phyloP scores from a whole-genome alignment of 805 yeast genomes.

The Limtongozyma cylindracea region DNA sequence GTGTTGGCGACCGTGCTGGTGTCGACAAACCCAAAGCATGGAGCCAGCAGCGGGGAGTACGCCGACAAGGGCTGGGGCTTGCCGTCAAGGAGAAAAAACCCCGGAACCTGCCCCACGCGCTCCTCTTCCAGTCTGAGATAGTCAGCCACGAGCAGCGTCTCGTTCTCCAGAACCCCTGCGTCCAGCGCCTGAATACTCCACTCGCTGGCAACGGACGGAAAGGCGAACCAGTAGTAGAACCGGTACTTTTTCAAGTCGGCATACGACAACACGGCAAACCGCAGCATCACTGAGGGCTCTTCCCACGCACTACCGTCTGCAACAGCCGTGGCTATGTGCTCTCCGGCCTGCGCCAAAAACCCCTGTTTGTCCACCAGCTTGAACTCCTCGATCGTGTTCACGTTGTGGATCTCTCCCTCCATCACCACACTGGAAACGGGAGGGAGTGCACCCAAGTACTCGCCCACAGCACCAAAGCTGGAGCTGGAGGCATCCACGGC shows the following conservation, averaged over 20 bases:
- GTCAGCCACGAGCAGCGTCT: constrained; percentile 1
- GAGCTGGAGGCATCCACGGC: constrained; percentile 9
- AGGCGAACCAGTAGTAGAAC: constrained; percentile 77
- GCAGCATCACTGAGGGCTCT: constrained; percentile 6
- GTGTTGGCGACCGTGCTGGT: constrained; percentile 5
- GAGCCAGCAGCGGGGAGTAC: neutral
- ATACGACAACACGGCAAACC: constrained; percentile 25
- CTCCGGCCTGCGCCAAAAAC: constrained; percentile 19
- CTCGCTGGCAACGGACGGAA: constrained; percentile 32
- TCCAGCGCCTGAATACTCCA: constrained; percentile 11
- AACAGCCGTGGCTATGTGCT: constrained; percentile 2
- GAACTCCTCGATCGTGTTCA: constrained; percentile 75
- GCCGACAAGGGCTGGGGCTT: neutral
- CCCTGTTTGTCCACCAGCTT: constrained; percentile 36
- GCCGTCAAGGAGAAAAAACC: neutral
- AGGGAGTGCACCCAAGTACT: too few relatives aligned
- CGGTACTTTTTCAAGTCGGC: constrained; percentile 78
- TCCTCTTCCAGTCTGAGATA: neutral
- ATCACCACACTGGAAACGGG: too few relatives aligned
- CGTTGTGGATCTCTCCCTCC: constrained; percentile 21
- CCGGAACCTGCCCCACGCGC: neutral
- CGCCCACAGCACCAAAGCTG: constrained; percentile 6
- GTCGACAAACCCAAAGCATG: constrained; percentile 9
- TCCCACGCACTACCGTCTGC: constrained; percentile 9
- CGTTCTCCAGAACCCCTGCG: constrained; percentile 1